Evolutionary conservation across 225 moss, liverwort and hornwort species (phyloP), one percentile per base, ranked within the genome.

Genomic region (Pseudoscleropodium purum): DNA sequence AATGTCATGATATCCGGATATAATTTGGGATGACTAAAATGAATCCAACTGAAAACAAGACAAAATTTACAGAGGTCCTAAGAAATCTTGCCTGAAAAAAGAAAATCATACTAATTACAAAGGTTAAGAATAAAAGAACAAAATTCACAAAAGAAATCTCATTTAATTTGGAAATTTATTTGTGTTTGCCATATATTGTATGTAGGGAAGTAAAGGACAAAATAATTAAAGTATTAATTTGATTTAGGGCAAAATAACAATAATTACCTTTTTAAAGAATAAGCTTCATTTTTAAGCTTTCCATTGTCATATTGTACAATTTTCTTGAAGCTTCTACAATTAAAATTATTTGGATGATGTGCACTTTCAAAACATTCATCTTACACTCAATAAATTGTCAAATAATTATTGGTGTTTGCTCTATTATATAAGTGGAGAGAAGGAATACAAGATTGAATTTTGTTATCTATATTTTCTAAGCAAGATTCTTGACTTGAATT

Each of bases 41-140:
- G 47, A 18, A 75, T 18, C 11, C 4, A 75, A 30, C 18, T 47
- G 18, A 47, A 47, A 75, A 18, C 4, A 30, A 74, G 17, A 45
- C 29, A 73, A 45, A 26, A 17, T 7, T n/a, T 43, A 27, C 16
- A 43, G 16, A 43, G 3, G 4, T 30, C 29, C 30, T 0, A 4
- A 47, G 2, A 30, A 15, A 74, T 45, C 74, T 45, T 30, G 30
- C 30, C 47, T 18, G 18, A 18, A 2, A 73, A 29, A 45, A 4
- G 1, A 45, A 30, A 3, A 30, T 4, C 2, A 74, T 47, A 3
- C 0, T 31, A 49, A 31, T 47, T 6, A 2, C 0, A 29, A 29
- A 29, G 17, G 10, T 10, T 18, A 45, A 3, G 17, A 45, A 1
- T 43, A 74, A 18, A 11, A 47, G 4, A 18, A 75, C 1, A 11